A percentile compares a stretch with the other conserved stretches of the same genome.
Conservation (phyloP, 306 rosid genomes). For the Quillaja saponaria region DNA sequence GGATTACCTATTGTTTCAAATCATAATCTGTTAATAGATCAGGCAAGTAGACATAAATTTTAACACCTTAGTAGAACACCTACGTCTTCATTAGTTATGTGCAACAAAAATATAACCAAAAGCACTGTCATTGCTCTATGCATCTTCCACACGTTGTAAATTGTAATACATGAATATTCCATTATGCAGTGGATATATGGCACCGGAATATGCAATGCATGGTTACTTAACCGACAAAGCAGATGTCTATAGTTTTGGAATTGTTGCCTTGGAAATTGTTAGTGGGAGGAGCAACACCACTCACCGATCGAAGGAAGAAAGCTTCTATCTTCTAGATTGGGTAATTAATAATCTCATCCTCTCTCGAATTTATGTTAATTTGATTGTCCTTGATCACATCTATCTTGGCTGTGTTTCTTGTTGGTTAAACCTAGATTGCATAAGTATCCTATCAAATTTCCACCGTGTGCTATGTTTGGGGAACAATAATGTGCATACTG, state of each 20-base stretch:
- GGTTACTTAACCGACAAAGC: conserved; percentile 76
- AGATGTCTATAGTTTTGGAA: conserved; percentile 82
- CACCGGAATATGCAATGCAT: conserved; percentile 68
- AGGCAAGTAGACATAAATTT: too few species aligned
- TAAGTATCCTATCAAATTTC: too few species aligned
- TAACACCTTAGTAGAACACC: too few species aligned
- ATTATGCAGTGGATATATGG: conserved; percentile 51
- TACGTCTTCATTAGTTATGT: too few species aligned
- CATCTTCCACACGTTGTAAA: background rate
- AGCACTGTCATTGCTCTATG: background rate
- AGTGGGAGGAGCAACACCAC: conserved; percentile 61
- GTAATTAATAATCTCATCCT: conserved; percentile 19
- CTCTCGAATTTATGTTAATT: background rate
- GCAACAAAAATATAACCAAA: too few species aligned
- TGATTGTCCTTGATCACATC: background rate
- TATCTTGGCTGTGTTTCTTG: background rate
- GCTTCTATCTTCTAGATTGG: conserved; percentile 59
- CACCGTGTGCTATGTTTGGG: too few species aligned
- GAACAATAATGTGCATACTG: too few species aligned
- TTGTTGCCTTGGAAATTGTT: conserved; percentile 68
- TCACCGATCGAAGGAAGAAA: conserved; percentile 42
- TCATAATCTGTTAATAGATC: too few species aligned
- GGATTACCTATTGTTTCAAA: too few species aligned
- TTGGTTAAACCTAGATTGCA: too few species aligned
- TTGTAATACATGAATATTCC: conserved; percentile 3